Base-by-base conservation (phyloP, 768 basidiomycete species). In the Tephrocybe sp. region DNA sequence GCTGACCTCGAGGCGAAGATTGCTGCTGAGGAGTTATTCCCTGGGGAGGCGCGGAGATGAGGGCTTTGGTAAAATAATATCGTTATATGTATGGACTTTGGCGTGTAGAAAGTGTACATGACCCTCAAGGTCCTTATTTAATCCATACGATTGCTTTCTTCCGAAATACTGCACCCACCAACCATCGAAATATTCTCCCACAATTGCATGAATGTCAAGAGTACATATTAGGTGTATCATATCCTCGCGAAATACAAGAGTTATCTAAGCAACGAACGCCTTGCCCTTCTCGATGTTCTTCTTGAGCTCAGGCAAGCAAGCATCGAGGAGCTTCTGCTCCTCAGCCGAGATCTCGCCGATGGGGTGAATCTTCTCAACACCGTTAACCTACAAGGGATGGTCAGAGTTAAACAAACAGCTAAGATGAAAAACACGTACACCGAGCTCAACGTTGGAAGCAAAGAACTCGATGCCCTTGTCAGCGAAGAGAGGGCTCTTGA, bases 261-360 rank as follows among this genome's bases (percentile, higher is more conserved):
- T 21, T 10, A 28, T 46, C 51, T 52, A 46, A 12, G 38, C 80
- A 58, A 81, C 87, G 57, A 91, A 92, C 38, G 80, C 78, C 71
- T 78, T 84, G 73, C 94, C 94, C 85, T 94, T 98, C 73, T 91
- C 90, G 62, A 98, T 96, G 84, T 97, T 98, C 85, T 90, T 94
- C 84, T 90, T 90, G 63, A 99, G 83, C 61, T 93, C 92, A 58
- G 92, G 91, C 62, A 94, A 68, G 78, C 89, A 92, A 26, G 86
- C 93, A 21, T 84, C 87, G 62, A 99, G 75, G 52, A 97, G 79
- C 67, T 83, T 82, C 79, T 94, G 70, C 77, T 99, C 97, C 65
- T 86, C 81, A 25, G 84, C 76, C 28, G 92, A 81, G 61, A 99
- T 62, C 28, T 77, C 62, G 28, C 97, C 97, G 55, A 98, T 64